Evolutionary conservation across 495 filamentous ascomycete genomes (phyloP).

Genomic region (Aspergillus campestris): DNA sequence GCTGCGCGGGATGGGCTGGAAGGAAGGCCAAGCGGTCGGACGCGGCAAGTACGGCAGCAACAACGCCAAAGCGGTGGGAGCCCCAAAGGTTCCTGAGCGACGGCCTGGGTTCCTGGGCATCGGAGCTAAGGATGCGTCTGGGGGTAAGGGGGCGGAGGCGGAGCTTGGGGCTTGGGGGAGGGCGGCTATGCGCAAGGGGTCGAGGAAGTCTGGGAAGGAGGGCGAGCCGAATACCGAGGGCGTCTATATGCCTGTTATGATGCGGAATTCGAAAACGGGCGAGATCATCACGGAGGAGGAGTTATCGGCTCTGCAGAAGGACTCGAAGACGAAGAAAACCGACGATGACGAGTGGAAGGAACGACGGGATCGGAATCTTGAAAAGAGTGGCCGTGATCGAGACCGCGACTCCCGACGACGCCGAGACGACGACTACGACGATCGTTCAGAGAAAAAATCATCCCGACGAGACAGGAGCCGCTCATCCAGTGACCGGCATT

Average conservation of each 20-base stretch:
- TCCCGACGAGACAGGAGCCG: conserved; percentile 27
- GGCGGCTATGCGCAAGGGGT: conserved; percentile 49
- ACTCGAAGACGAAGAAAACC: conserved; percentile 24
- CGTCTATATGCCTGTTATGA: conserved; percentile 57
- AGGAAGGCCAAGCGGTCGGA: conserved; percentile 67
- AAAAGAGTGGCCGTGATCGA: conserved; percentile 23
- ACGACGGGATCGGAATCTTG: conserved; percentile 23
- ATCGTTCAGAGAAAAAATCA: conserved; percentile 21
- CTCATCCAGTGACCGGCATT: conserved; percentile 22
- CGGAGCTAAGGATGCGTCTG: conserved; percentile 55
- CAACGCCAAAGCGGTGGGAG: conserved; percentile 21
- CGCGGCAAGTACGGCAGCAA: conserved; percentile 40
- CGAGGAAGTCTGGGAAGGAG: conserved; percentile 38
- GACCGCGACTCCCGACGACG: conserved; percentile 25
- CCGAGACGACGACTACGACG: conserved; percentile 20
- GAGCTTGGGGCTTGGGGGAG: conserved; percentile 72
- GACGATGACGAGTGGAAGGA: conserved; percentile 41
- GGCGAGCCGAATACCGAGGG: conserved; percentile 36
- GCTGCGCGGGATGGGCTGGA: conserved; percentile 89
- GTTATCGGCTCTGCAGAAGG: conserved; percentile 41
- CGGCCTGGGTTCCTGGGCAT: conserved; percentile 78
- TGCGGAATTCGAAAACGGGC: conserved; percentile 59
- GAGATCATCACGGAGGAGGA: conserved; percentile 59
- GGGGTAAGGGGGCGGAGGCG: conserved; percentile 59
- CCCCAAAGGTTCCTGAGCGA: conserved; percentile 45